Percentiles rank a stretch among this genome's conserved stretches.
These are phyloP conservation scores for Chrysoporthe deuterocubensis DNA, from an alignment of 2,329 filamentous ascomycete species.

Conservation along the genomic window DNA sequence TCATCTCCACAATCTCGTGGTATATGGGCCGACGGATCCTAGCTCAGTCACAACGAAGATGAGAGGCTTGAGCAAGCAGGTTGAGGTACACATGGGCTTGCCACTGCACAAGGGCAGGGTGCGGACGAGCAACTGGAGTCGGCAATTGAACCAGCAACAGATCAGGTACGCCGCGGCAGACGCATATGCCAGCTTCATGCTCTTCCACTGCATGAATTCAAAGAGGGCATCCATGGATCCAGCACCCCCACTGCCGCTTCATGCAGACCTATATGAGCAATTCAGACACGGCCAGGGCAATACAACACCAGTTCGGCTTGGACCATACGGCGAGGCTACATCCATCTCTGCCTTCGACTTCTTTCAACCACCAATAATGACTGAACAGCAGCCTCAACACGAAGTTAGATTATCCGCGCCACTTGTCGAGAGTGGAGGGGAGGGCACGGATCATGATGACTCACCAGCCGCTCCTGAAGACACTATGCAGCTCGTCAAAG, in stretches of 20 bases:
- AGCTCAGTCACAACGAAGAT: conserved; percentile 49
- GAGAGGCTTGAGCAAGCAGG: conserved; percentile 70
- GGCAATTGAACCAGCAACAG: conserved; percentile 65
- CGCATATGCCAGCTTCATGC: conserved; percentile 76
- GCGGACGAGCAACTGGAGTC: conserved; percentile 75
- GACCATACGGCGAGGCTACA: neutral
- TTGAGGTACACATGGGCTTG: conserved; percentile 70
- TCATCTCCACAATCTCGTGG: conserved; percentile 79
- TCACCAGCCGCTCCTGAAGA: neutral
- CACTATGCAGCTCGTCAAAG: neutral
- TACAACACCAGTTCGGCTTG: conserved; percentile 1
- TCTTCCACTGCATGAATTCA: conserved; percentile 73
- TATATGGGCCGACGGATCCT: conserved; percentile 64
- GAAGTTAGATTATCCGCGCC: no score
- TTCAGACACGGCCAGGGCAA: conserved; percentile 51
- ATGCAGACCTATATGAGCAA: conserved; percentile 68
- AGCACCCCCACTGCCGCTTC: conserved; percentile 69
- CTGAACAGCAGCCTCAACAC: neutral
- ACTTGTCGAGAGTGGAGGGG: neutral
- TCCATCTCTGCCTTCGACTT: conserved; percentile 12
- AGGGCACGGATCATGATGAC: neutral
- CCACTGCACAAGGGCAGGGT: conserved; percentile 79
- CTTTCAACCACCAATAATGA: neutral
- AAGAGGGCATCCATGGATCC: conserved; percentile 70
- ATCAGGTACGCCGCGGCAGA: conserved; percentile 78